These are phyloP conservation scores for Hypoxylon subgilvum DNA, from an alignment of 495 filamentous ascomycete genomes.

Conservation along the genomic window DNA sequence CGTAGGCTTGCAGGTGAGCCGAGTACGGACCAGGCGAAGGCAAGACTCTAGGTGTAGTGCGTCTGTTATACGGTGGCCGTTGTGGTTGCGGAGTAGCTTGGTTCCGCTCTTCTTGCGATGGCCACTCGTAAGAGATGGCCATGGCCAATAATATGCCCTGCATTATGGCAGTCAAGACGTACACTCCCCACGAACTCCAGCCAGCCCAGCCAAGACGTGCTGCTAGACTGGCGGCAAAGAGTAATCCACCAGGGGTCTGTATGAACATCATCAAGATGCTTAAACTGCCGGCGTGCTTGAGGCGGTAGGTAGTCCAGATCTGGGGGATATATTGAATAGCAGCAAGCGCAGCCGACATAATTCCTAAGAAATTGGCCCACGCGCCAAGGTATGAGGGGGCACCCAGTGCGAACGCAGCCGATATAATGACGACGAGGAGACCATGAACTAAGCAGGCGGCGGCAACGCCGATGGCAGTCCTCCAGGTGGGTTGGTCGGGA, in stretches of 20 bases:
- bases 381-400: constrained; percentile 63
- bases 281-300: constrained; percentile 84
- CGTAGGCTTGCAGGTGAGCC: constrained; percentile 48
- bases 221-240: constrained; percentile 86
- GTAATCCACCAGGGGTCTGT: constrained; percentile 87
- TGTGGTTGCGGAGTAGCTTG: constrained; percentile 32
- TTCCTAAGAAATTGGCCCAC: constrained; percentile 85
- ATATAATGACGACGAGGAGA: constrained; percentile 68
- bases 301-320: constrained; percentile 84
- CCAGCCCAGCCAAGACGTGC: constrained; percentile 78
- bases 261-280: constrained; percentile 99
- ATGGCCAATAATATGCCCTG: constrained; percentile 83
- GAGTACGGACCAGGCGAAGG: constrained; percentile 47
- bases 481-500: constrained; percentile 64
- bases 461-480: constrained; percentile 75
- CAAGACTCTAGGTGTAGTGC: constrained; percentile 35
- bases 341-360: constrained; percentile 77
- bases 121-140: constrained; percentile 77
- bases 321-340: constrained; percentile 93
- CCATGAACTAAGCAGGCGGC: constrained; percentile 73
- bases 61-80: constrained; percentile 37
- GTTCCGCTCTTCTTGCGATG: constrained; percentile 25
- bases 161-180: constrained; percentile 80
- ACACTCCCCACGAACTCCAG: constrained; percentile 95
- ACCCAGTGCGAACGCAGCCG: constrained; percentile 63